Evolutionary conservation across 495 filamentous ascomycete genomes (phyloP), one percentile per base, ranked within the genome.

Genomic region (Hapsidospora chrysogenum): DNA sequence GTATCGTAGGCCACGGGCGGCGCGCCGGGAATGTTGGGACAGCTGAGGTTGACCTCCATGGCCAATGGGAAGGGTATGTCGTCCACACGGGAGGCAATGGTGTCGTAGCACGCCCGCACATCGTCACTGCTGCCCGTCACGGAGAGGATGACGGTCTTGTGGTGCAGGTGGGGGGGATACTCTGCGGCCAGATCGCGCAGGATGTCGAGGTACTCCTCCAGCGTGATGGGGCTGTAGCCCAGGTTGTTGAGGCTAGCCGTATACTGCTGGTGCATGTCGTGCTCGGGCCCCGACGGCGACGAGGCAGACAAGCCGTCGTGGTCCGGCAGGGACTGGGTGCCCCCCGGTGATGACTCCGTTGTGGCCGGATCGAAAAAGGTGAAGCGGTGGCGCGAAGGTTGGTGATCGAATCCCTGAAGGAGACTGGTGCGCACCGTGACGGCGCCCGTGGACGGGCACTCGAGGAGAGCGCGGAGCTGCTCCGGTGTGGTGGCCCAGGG

Each of bases 41-140:
- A 84, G 41, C 66, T 73, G 29, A 84, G 68, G 46, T 84, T 83
- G 40, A 83, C 56, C 46, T 84, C 78, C 53, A 80, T 63, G 13
- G 66, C 64, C 3, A 81, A 45, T 1, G 53, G 47, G 22, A 68
- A 27, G 2, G 30, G 31, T 0, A 34, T 6, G 9, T 3, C 37
- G 23, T 19, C 27, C 13, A 0, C 35, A 3, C 17, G 36, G 20
- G 31, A 44, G 41, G 42, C 44, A 20, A 47, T 62, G 37, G 28
- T 46, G 1, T 3, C 3, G 38, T 72, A 70, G 49, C 64, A 66
- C 17, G 47, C 31, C 0, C 47, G 44, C 0, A 79, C 61, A 14
- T 76, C 65, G 0, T 49, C 38, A 0, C 66, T 56, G 0, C 53
- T 48, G 9, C 78, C 79, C 0, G 78, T 77, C n/a, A 84, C 68